Evolutionary conservation across 1,284 basidiomycete genomes (phyloP).

Genomic region (Cystobasidium slooffiae): DNA sequence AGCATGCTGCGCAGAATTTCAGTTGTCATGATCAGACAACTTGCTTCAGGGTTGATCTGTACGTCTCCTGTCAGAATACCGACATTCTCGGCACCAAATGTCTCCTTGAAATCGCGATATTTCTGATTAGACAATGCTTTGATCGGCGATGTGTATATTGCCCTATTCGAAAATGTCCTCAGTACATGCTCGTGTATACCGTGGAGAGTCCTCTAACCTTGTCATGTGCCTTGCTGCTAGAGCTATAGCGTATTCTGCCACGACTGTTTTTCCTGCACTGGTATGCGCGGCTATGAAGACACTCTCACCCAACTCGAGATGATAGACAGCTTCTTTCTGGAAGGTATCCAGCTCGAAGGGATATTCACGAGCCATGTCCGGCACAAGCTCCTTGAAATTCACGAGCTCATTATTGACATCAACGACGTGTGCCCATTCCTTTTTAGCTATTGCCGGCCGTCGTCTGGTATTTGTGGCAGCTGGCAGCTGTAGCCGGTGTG

Average conservation of each 20-base stretch:
- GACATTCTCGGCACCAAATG: constrained; percentile 87
- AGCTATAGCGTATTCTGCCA: constrained; percentile 98
- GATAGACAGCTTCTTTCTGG: constrained; percentile 98
- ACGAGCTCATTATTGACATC: constrained; percentile 86
- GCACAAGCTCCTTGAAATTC: constrained; percentile 86
- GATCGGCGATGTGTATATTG: constrained; percentile 98
- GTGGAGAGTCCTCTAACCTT: constrained; percentile 62
- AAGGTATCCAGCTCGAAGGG: constrained; percentile 86
- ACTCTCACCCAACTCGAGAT: constrained; percentile 94
- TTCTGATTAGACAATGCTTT: constrained; percentile 99
- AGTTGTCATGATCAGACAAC: constrained; percentile 86
- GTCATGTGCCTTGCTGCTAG: constrained; percentile 98
- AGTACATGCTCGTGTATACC: neutral
- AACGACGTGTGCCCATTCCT: constrained; percentile 97
- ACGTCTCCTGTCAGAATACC: constrained; percentile 99
- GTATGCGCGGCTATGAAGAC: constrained; percentile 99
- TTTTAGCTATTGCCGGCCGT: constrained; percentile 63
- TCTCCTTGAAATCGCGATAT: constrained; percentile 97
- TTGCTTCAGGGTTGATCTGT: constrained; percentile 97
- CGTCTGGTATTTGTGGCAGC: constrained; percentile 44
- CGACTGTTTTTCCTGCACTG: constrained; percentile 98
- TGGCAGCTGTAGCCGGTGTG: constrained; percentile 16
- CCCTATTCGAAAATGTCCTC: constrained; percentile 62
- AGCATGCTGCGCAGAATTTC: constrained; percentile 98
- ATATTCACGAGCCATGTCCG: constrained; percentile 76